Evolutionary conservation across 345 rosid species (phyloP).

Genomic region (Microcos paniculata): DNA sequence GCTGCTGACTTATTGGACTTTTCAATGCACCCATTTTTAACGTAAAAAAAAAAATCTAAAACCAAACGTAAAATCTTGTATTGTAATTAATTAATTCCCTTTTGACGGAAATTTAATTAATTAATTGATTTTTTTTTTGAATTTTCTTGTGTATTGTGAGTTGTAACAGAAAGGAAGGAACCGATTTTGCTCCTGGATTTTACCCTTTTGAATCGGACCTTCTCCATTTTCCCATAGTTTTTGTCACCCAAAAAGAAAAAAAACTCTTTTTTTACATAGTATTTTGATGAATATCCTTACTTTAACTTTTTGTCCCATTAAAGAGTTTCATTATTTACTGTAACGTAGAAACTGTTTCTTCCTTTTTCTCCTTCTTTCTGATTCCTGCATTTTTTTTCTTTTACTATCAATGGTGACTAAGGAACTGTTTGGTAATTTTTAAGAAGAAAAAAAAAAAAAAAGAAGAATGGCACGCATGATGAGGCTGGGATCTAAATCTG

Average conservation of each 20-base stretch:
- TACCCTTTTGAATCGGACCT: constrained; percentile 62
- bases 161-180: too few species aligned
- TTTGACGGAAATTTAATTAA: too few species aligned
- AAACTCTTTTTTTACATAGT: not conserved
- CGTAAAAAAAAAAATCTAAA: too few species aligned
- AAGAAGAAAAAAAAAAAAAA: constrained; percentile 9
- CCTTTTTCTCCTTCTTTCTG: not conserved
- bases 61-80: too few species aligned
- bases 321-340: not conserved
- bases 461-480: constrained; percentile 64
- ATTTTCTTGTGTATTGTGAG: too few species aligned
- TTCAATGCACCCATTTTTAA: too few species aligned
- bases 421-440: constrained; percentile 10
- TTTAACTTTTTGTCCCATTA: not conserved
- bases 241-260: not conserved
- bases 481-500: constrained; percentile 93
- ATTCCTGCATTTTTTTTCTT: not conserved
- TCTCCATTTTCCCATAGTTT: constrained; percentile 9
- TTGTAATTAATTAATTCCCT: too few species aligned
- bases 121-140: too few species aligned
- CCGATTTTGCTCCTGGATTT: constrained; percentile 48
- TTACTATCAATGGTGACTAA: constrained; percentile 19
- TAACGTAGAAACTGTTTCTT: not conserved
- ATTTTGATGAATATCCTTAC: not conserved
- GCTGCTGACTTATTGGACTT: too few species aligned